Evolutionary conservation across 202 grass and related monocot species (phyloP).

Genomic region (Eragrostis tef): DNA sequence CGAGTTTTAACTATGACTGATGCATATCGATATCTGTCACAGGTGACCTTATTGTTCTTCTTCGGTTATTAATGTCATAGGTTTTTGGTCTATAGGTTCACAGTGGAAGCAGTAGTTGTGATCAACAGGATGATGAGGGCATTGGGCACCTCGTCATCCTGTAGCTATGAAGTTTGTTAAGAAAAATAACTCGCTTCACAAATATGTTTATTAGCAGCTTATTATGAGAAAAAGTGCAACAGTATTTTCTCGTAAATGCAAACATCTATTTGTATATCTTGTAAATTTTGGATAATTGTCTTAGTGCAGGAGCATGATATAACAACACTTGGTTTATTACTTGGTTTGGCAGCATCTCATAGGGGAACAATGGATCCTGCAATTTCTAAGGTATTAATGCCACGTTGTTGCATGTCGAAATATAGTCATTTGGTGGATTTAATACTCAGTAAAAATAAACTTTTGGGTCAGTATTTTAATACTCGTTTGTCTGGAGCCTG

Average conservation of each 20-base stretch:
- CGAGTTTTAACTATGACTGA: conserved; percentile 78
- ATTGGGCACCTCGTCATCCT: not conserved
- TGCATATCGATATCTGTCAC: conserved; percentile 84
- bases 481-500: conserved; percentile 27
- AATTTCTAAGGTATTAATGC: conserved; percentile 81
- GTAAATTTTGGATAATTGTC: conserved; percentile 31
- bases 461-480: conserved; percentile 11
- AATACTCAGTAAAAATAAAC: conserved; percentile 2
- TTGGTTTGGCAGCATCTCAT: conserved; percentile 88
- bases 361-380: conserved; percentile 90
- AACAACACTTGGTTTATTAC: conserved; percentile 82
- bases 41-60: conserved; percentile 58
- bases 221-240: not conserved
- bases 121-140: not conserved
- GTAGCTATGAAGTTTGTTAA: not conserved
- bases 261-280: conserved; percentile 34
- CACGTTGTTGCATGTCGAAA: conserved; percentile 33
- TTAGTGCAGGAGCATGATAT: conserved; percentile 85
- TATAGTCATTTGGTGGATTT: not conserved
- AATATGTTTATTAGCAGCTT: not conserved
- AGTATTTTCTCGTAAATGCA: conserved; percentile 19
- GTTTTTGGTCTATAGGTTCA: not conserved
- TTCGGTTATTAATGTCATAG: not conserved
- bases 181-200: conserved; percentile 9
- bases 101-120: conserved; percentile 2